phyloP scores from a whole-genome alignment of 2,329 filamentous ascomycete species.

The Penicillium nordicum region DNA sequence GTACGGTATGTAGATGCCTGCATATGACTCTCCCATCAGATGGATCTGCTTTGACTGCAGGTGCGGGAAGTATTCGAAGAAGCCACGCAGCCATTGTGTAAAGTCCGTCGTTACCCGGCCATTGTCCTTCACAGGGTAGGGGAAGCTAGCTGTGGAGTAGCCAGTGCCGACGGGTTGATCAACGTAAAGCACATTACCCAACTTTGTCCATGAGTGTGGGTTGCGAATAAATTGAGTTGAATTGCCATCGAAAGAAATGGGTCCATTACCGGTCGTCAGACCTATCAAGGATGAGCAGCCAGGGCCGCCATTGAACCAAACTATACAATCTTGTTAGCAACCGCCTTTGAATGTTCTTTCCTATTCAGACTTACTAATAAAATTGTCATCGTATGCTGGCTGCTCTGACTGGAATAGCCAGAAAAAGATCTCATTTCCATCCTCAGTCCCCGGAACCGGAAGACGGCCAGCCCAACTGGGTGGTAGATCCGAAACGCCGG shows the following conservation, averaged over 20 bases:
- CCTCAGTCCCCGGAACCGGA: conserved; percentile 25
- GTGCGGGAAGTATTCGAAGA: conserved; percentile 32
- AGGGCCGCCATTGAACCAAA: conserved; percentile 39
- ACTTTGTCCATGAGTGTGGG: conserved; percentile 30
- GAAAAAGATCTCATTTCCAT: conserved; percentile 37
- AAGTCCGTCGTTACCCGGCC: conserved; percentile 31
- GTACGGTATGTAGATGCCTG: conserved; percentile 39
- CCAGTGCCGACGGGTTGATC: conserved; percentile 40
- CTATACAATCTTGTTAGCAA: conserved; percentile 20
- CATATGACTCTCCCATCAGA: conserved; percentile 40
- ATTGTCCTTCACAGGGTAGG: conserved; percentile 28
- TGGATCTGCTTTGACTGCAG: conserved; percentile 33
- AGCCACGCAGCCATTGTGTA: conserved; percentile 30
- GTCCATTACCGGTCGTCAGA: conserved; percentile 33
- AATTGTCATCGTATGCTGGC: conserved; percentile 28
- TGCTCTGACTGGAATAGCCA: conserved; percentile 37
- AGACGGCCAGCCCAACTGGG: conserved; percentile 37
- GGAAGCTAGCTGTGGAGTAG: conserved; percentile 31
- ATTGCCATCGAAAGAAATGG: conserved; percentile 32
- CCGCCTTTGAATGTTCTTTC: neutral
- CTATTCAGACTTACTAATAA: conserved; percentile 30
- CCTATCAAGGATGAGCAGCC: conserved; percentile 37
- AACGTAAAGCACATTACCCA: conserved; percentile 37
- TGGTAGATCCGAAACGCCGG: conserved; percentile 27
- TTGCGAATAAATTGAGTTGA: conserved; percentile 25